A percentile compares a stretch with the other conserved stretches of the same genome.
phyloP scores from a whole-genome alignment of 1,139 yeast genomes.

The Blastobotrys raffinosifermentans region DNA sequence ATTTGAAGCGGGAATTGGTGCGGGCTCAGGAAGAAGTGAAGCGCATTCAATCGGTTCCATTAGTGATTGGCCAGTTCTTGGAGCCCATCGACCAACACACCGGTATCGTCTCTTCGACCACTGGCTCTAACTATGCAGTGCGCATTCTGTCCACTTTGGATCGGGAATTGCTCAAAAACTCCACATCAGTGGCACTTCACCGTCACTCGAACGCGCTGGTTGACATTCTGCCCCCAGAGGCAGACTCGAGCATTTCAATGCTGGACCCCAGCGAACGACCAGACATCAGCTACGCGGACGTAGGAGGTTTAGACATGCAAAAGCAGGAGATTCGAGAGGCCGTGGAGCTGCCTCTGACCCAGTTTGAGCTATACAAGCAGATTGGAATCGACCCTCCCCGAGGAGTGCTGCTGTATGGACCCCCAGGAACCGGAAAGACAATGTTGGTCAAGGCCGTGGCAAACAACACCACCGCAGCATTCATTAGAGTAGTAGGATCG shows the following conservation, averaged over 20 bases:
- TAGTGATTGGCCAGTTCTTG: slow-evolving; percentile 95
- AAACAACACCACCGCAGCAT: slow-evolving; percentile 89
- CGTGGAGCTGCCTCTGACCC: slow-evolving; percentile 93
- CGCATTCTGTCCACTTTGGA: slow-evolving; percentile 90
- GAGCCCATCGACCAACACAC: slow-evolving; percentile 97
- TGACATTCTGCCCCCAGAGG: slow-evolving; percentile 97
- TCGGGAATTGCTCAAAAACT: slow-evolving; percentile 88
- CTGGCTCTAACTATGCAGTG: slow-evolving; percentile 96
- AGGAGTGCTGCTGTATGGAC: slow-evolving; percentile 94
- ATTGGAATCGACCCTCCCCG: slow-evolving; percentile 99
- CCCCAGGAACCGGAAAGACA: slow-evolving; percentile 99
- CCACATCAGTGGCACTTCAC: slow-evolving; percentile 93
- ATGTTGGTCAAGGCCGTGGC: slow-evolving; percentile 99
- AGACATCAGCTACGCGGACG: slow-evolving; percentile 77
- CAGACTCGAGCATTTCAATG: slow-evolving; percentile 92
- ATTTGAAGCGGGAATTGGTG: slow-evolving; percentile 84
- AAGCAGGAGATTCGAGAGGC: slow-evolving; percentile 98
- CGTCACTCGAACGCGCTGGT: slow-evolving; percentile 98
- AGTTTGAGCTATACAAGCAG: slow-evolving; percentile 91
- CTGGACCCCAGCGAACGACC: slow-evolving; percentile 93
- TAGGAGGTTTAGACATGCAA: slow-evolving; percentile 98
- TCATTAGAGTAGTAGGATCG: slow-evolving; percentile 94
- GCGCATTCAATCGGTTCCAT: slow-evolving; percentile 93
- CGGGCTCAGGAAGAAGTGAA: slow-evolving; percentile 99
- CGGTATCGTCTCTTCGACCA: slow-evolving; percentile 94